Percentiles rank a stretch among this genome's conserved stretches.
Evolutionary conservation across 2,329 filamentous ascomycete genomes (phyloP).

Genomic region (Sporothrix sp.): DNA sequence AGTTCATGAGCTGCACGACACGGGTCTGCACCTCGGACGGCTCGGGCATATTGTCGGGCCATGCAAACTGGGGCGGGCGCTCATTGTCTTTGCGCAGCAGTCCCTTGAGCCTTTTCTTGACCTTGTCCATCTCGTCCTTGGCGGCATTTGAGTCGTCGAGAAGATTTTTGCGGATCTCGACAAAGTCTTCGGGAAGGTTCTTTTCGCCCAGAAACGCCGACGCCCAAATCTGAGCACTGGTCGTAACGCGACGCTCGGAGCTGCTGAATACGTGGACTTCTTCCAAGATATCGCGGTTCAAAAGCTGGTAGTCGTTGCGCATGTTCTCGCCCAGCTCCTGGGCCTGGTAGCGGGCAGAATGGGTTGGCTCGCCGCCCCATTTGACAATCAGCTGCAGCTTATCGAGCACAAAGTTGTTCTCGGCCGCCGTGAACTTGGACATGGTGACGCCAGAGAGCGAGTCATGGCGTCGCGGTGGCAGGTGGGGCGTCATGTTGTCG

Average conservation of each 20-base stretch:
- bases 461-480: constrained; percentile 58
- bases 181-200: constrained; percentile 75
- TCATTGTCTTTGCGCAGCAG: constrained; percentile 86
- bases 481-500: constrained; percentile 25
- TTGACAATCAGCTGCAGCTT: constrained; percentile 97
- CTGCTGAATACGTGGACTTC: constrained; percentile 94
- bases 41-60: constrained; percentile 90
- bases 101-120: constrained; percentile 98
- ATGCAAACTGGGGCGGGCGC: constrained; percentile 92
- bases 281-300: constrained; percentile 85
- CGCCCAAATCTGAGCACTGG: constrained; percentile 94
- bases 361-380: constrained; percentile 96
- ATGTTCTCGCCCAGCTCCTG: constrained; percentile 93
- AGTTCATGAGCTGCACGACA: constrained; percentile 95
- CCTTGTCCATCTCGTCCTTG: constrained; percentile 98
- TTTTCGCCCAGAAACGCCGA: constrained; percentile 80
- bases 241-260: constrained; percentile 87
- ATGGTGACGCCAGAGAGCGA: constrained; percentile 84
- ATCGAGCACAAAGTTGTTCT: constrained; percentile 86
- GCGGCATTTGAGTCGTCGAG: constrained; percentile 96
- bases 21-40: constrained; percentile 85
- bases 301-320: constrained; percentile 83
- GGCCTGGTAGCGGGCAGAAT: constrained; percentile 91
- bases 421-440: constrained; percentile 85
- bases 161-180: constrained; percentile 85